Percentiles rank a stretch among this genome's conserved stretches.
Evolutionary conservation across 2,329 filamentous ascomycete species (phyloP).

Genomic region (Hymenotorrendiella dingleyae): DNA sequence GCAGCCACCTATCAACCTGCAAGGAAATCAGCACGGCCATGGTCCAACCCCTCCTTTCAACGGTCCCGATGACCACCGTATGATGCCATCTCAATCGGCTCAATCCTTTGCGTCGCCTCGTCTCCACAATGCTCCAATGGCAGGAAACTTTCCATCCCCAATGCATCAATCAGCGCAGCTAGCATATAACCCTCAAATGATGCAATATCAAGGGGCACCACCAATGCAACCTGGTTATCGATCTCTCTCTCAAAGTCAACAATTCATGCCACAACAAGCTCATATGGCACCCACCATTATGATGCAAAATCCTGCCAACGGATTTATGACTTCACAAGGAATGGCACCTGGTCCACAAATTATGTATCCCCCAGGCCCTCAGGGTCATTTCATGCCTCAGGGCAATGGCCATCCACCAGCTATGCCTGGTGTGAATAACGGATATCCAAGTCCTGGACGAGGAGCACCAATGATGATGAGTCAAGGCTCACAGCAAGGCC

Average conservation of each 20-base stretch:
- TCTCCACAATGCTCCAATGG: constrained; percentile 62
- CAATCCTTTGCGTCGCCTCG: constrained; percentile 84
- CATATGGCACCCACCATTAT: constrained; percentile 77
- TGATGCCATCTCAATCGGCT: constrained; percentile 79
- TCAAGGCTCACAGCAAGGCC: constrained; percentile 88
- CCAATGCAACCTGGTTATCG: constrained; percentile 63
- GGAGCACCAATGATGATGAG: constrained; percentile 91
- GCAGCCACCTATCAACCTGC: constrained; percentile 72
- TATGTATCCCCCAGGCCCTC: constrained; percentile 72
- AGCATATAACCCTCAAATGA: constrained; percentile 65
- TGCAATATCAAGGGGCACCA: constrained; percentile 61
- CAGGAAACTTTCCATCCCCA: constrained; percentile 59
- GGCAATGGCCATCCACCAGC: constrained; percentile 48
- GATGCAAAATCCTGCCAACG: constrained; percentile 65
- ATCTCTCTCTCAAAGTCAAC: constrained; percentile 64
- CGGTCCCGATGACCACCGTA: constrained; percentile 72
- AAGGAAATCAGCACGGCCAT: constrained; percentile 65
- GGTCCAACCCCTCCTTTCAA: constrained; percentile 61
- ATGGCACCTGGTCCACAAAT: constrained; percentile 69
- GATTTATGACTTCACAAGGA: constrained; percentile 69
- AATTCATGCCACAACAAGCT: constrained; percentile 66
- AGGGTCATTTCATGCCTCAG: constrained; percentile 58
- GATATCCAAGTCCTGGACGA: constrained; percentile 83
- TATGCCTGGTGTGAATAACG: constrained; percentile 62
- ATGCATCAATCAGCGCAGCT: constrained; percentile 66